Evolutionary conservation across 768 basidiomycete genomes (phyloP).

Genomic region (Artomyces pyxidatus): DNA sequence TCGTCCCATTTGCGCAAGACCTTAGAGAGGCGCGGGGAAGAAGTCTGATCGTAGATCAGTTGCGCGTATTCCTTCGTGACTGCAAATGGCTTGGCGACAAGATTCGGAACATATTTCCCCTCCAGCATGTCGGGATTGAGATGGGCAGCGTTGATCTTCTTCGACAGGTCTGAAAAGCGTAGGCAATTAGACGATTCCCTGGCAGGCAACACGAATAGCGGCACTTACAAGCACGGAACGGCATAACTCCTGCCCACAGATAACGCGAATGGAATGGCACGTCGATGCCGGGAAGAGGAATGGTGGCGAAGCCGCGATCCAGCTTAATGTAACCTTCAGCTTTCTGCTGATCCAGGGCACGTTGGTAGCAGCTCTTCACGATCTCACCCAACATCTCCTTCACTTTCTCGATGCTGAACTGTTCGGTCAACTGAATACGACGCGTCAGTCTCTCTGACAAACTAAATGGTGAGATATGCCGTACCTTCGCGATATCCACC

Average conservation of each 20-base stretch:
- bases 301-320: constrained; percentile 94
- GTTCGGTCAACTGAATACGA: constrained; percentile 64
- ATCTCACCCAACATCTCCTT: constrained; percentile 95
- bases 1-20: constrained; percentile 92
- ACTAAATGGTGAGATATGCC: not conserved
- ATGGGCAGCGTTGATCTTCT: constrained; percentile 90
- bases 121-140: constrained; percentile 93
- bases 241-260: constrained; percentile 96
- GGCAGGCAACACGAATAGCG: not conserved
- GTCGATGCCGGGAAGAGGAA: constrained; percentile 93
- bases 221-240: constrained; percentile 87
- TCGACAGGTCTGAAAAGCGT: constrained; percentile 67
- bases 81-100: constrained; percentile 83
- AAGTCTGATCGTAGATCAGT: constrained; percentile 93
- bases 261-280: constrained; percentile 99
- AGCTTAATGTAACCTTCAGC: constrained; percentile 86
- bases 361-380: constrained; percentile 70
- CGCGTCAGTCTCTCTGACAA: constrained; percentile 1
- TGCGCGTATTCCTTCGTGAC: constrained; percentile 85
- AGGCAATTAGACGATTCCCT: not conserved
- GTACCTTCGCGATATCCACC: constrained; percentile 85
- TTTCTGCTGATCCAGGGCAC: constrained; percentile 70
- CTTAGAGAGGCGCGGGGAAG: constrained; percentile 90
- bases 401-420: constrained; percentile 84
- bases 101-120: constrained; percentile 95